Percentiles rank a stretch among this genome's conserved stretches.
Conservation (phyloP, 139 green algal genomes). For the Auxenochlorella pyrenoidosa region DNA sequence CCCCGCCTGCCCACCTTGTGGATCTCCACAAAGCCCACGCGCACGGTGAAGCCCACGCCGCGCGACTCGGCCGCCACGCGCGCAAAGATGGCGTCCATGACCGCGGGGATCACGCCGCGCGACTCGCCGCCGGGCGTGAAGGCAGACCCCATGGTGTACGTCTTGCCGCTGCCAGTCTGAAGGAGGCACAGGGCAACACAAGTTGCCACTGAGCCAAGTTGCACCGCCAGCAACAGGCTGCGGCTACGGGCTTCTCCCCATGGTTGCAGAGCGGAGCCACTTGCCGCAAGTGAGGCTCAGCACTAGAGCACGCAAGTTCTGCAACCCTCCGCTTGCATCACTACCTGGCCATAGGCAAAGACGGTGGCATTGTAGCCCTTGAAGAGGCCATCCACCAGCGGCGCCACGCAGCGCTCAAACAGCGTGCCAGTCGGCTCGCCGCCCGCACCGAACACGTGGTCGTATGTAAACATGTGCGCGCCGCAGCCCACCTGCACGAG, state of each 20-base stretch:
- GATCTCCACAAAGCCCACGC: slow-evolving; percentile 94
- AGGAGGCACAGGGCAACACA: not conserved
- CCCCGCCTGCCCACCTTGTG: slow-evolving; percentile 73
- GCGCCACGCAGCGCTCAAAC: slow-evolving; percentile 79
- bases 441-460: slow-evolving; percentile 83
- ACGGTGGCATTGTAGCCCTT: slow-evolving; percentile 85
- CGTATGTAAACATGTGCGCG: slow-evolving; percentile 83
- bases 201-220: too few relatives aligned
- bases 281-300: too few relatives aligned
- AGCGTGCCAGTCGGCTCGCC: slow-evolving; percentile 56
- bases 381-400: slow-evolving; percentile 89
- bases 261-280: too few relatives aligned
- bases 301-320: too few relatives aligned
- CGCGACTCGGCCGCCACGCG: slow-evolving; percentile 51
- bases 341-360: slow-evolving; percentile 68
- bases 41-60: slow-evolving; percentile 74
- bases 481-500: slow-evolving; percentile 56
- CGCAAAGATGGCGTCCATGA: slow-evolving; percentile 82
- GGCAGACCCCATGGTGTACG: slow-evolving; percentile 90
- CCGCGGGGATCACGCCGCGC: slow-evolving; percentile 84
- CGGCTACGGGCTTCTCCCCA: too few relatives aligned
- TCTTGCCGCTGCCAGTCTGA: slow-evolving; percentile 84
- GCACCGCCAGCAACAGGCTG: too few relatives aligned
- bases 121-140: slow-evolving; percentile 58
- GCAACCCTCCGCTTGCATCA: slow-evolving; percentile 8